Evolutionary conservation across 2,329 filamentous ascomycete species (phyloP), one percentile per base, ranked within the genome.

Genomic region (Cordyceps javanica): DNA sequence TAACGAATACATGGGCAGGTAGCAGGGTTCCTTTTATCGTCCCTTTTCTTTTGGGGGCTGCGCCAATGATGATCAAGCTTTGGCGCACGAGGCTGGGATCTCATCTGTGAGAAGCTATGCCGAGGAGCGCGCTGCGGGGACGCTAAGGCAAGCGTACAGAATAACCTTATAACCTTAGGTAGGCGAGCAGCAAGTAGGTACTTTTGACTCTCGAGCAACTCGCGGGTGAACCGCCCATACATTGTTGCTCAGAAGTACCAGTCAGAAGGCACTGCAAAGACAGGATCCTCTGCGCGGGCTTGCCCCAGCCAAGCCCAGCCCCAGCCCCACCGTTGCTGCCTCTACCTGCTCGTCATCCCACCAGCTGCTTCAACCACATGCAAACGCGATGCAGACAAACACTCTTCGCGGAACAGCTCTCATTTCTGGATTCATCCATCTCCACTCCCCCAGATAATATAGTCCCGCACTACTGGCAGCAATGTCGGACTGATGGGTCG

Each of bases 361-460:
- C 26, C 16, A 46, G 26, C 51, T 25, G 36, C 51, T n/a, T 21
- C 51, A 45, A 19, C 11, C 9, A 30, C 21, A 8, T 19, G 4
- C 38, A 39, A 16, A 26, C 19, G 28, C 19, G 36, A 10, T 42
- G 19, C 50, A 28, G 10, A 54, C 26, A 26, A 44, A 32, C 36
- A n/a, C n/a, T 9, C 51, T 34, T 11, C 34, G 19, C 38, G 10
- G 38, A 34, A n/a, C 14, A 11, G 21, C 36, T 26, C 30, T 38
- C 21, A 23, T 21, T 19, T 32, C 23, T 44, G 25, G 5, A 21
- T 28, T n/a, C 9, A n/a, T 39, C 16, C 25, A 19, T 45, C 42
- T 23, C 53, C 53, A 56, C 53, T 56, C 53, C 53, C 53, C 53
- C 53, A 49, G 53, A 56, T 49, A 49, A 3, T 39, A 42, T 25